Evolutionary conservation across 2,329 filamentous ascomycete species (phyloP).

Genomic region (Orbilia blumenaviensis): DNA sequence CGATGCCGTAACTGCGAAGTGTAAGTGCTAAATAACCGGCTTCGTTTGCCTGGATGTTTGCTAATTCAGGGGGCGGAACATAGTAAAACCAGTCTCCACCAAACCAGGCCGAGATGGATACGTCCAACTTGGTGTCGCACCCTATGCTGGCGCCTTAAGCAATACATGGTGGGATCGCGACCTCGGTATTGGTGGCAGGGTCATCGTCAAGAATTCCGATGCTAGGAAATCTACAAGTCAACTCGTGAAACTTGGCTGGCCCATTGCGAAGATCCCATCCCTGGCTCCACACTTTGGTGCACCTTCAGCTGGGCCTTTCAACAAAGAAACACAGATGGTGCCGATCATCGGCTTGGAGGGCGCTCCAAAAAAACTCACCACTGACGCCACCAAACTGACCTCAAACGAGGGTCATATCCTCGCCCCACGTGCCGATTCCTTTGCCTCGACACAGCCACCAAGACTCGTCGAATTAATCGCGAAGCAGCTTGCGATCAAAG

Average conservation of each 20-base stretch:
- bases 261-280: constrained; percentile 88
- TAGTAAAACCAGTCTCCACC: constrained; percentile 84
- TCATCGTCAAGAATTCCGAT: constrained; percentile 77
- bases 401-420: constrained; percentile 19
- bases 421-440: constrained; percentile 61
- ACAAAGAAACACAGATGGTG: constrained; percentile 91
- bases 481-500: constrained; percentile 76
- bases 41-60: background rate
- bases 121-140: constrained; percentile 87
- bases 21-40: constrained; percentile 29
- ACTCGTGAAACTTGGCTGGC: constrained; percentile 92
- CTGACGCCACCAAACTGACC: constrained; percentile 57
- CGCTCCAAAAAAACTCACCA: constrained; percentile 27
- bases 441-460: constrained; percentile 83
- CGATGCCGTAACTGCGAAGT: constrained; percentile 85
- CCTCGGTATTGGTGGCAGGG: constrained; percentile 86
- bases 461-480: constrained; percentile 85
- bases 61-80: constrained; percentile 5
- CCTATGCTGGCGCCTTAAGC: constrained; percentile 87
- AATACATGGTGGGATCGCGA: constrained; percentile 96
- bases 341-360: constrained; percentile 87
- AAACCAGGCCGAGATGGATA: constrained; percentile 87
- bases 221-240: constrained; percentile 80
- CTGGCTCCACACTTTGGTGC: constrained; percentile 93
- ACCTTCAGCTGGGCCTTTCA: constrained; percentile 72